Conservation (phyloP, 2,329 filamentous ascomycete genomes). For the Amylocarpus encephaloides region DNA sequence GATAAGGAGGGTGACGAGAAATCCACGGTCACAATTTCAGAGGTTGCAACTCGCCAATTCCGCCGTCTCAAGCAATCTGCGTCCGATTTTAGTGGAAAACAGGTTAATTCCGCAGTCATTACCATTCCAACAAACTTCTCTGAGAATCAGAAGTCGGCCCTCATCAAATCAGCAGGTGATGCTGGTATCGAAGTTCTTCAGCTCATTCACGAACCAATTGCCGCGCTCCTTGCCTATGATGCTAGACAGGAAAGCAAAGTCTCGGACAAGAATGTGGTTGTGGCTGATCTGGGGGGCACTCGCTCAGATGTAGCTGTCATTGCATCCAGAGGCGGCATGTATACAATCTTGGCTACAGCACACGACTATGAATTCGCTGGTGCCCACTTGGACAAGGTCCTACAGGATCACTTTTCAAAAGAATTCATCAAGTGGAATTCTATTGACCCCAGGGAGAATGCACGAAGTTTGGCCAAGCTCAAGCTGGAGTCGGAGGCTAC, state of each 20-base stretch:
- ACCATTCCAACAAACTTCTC: conserved; percentile 90
- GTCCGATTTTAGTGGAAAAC: conserved; percentile 86
- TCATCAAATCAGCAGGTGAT: conserved; percentile 69
- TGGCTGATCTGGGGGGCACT: conserved; percentile 88
- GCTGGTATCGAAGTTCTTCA: conserved; percentile 87
- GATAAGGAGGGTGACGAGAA: conserved; percentile 62
- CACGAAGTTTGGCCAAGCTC: conserved; percentile 81
- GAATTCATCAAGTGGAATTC: conserved; percentile 95
- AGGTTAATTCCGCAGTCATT: conserved; percentile 90
- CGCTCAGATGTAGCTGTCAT: conserved; percentile 88
- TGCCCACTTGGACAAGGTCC: conserved; percentile 76
- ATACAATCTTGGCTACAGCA: conserved; percentile 85
- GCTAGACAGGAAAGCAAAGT: conserved; percentile 68
- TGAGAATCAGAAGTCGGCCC: conserved; percentile 76
- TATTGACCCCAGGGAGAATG: conserved; percentile 75
- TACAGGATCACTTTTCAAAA: conserved; percentile 96
- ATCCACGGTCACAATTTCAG: conserved; percentile 69
- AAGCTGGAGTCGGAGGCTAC: conserved; percentile 85
- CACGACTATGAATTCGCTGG: conserved; percentile 96
- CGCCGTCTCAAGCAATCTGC: conserved; percentile 76
- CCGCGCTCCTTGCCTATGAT: conserved; percentile 85
- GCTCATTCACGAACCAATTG: conserved; percentile 84
- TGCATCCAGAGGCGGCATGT: conserved; percentile 88
- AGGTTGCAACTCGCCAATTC: conserved; percentile 79
- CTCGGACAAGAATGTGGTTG: conserved; percentile 82